phyloP scores from a whole-genome alignment of 1,139 yeast species.

The Pichia inconspicua region DNA sequence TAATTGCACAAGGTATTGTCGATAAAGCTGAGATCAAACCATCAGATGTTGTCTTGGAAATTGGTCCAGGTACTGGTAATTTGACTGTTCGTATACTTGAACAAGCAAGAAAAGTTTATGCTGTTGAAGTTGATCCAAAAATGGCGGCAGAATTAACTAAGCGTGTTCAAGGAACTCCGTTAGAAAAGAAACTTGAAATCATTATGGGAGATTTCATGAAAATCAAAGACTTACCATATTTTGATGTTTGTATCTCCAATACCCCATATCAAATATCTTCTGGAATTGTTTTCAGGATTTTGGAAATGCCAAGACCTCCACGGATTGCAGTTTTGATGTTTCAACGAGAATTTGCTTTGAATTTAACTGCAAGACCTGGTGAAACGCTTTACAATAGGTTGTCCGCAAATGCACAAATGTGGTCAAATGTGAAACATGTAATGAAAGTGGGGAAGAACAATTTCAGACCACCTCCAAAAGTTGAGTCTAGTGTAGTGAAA shows the following conservation, averaged over 20 bases:
- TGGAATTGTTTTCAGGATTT: constrained; percentile 85
- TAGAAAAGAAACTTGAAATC: constrained; percentile 83
- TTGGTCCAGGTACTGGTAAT: constrained; percentile 99
- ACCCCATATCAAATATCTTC: constrained; percentile 98
- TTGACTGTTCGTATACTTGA: constrained; percentile 88
- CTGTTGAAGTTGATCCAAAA: constrained; percentile 97
- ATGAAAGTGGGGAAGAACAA: constrained; percentile 98
- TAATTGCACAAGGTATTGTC: constrained; percentile 95
- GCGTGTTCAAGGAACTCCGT: constrained; percentile 95
- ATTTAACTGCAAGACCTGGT: constrained; percentile 92
- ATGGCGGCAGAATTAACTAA: constrained; percentile 98
- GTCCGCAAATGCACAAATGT: constrained; percentile 96
- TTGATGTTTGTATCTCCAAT: constrained; percentile 91
- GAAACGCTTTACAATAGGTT: constrained; percentile 86
- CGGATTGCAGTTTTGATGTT: constrained; percentile 94
- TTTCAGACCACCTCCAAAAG: constrained; percentile 98
- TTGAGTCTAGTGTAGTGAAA: constrained; percentile 91
- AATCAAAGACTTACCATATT: constrained; percentile 82
- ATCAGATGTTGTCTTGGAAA: constrained; percentile 87
- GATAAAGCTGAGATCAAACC: constrained; percentile 93
- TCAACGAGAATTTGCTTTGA: constrained; percentile 92
- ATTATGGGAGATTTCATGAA: constrained; percentile 94
- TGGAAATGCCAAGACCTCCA: constrained; percentile 90
- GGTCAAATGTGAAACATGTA: constrained; percentile 97
- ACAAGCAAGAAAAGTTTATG: constrained; percentile 84